Percentiles rank a stretch among this genome's conserved stretches.
phyloP scores from a whole-genome alignment of 2,329 filamentous ascomycete species.

The Chalara sp. region DNA sequence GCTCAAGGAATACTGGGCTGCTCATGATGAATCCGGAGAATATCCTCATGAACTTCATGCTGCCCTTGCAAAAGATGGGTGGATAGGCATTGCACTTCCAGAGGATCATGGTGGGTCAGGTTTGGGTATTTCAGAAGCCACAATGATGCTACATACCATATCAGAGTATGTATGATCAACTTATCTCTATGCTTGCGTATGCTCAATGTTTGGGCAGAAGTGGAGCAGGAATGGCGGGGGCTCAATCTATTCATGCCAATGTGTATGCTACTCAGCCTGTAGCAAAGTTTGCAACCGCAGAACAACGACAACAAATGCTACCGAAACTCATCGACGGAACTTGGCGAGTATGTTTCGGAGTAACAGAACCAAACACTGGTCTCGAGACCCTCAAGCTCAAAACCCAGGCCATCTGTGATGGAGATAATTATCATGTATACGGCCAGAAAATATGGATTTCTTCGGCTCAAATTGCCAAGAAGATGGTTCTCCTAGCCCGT shows the following conservation, averaged over 20 bases:
- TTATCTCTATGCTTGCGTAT: background rate
- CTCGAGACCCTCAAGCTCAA: constrained; percentile 68
- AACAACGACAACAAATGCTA: constrained; percentile 58
- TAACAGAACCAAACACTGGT: constrained; percentile 78
- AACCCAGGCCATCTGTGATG: constrained; percentile 56
- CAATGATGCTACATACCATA: constrained; percentile 83
- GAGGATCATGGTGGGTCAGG: constrained; percentile 69
- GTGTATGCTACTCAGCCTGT: constrained; percentile 73
- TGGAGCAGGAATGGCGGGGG: constrained; percentile 71
- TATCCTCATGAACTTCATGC: constrained; percentile 73
- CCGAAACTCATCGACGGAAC: constrained; percentile 66
- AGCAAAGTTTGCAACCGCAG: constrained; percentile 61
- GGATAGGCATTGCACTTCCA: constrained; percentile 75
- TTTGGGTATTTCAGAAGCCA: constrained; percentile 73
- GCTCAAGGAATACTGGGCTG: constrained; percentile 60
- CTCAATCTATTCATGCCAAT: constrained; percentile 54
- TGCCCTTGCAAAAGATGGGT: constrained; percentile 67
- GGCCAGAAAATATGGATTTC: constrained; percentile 91
- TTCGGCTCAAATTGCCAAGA: constrained; percentile 71
- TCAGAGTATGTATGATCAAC: constrained; percentile 43
- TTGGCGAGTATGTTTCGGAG: constrained; percentile 71
- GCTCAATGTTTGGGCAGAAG: constrained; percentile 26
- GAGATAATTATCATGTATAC: constrained; percentile 56
- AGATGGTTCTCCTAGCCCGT: constrained; percentile 77
- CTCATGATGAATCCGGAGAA: constrained; percentile 60